Evolutionary conservation across 139 green algal genomes (phyloP), one percentile per base, ranked within the genome.

Genomic region (Coelastrella sp.): DNA sequence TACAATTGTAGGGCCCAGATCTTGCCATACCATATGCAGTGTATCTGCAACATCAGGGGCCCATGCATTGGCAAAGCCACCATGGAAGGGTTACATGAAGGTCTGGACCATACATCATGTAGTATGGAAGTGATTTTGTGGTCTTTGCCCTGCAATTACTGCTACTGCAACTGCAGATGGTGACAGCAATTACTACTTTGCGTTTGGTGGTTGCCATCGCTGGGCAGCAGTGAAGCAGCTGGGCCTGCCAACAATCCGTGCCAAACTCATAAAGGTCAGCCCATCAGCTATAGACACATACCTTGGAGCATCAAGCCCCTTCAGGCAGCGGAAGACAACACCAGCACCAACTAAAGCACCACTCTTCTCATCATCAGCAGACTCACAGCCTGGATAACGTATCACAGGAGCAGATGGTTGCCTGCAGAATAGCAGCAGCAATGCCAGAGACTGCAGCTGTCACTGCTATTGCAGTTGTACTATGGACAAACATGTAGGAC

Each of bases 131-230:
- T 20, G 5, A 12, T 20, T 12, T 70, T 76, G 8, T 25, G 17
- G 17, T 76, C 68, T 27, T 10, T n/a, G 15, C 17, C 68, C 68
- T 76, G 14, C 15, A 76, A 25, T 10, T 4, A 27, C 68, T 24
- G 19, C 19, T 76, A 4, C 68, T 76, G 68, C 19, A 70, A 17
- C 63, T 80, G 74, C 82, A 87, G 78, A 90, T 65, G 35, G 72
- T 6, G 87, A 59, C 15, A 80, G 84, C 12, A 84, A 91, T 56
- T 94, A 94, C 87, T 94, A 92, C 87, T 94, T 94, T 78, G 87
- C 91, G 1, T 93, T 93, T 57, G 91, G 91, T 10, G 88, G 91
- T 19, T 92, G 92, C 87, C 92, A 94, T 63, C 84, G 92, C 68
- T 94, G 92, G 92, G 92, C 83, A 10, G 92, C 92, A 59, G 70